Base-by-base conservation (phyloP, 2,329 filamentous ascomycete genomes). In the Cercospora janseana region DNA sequence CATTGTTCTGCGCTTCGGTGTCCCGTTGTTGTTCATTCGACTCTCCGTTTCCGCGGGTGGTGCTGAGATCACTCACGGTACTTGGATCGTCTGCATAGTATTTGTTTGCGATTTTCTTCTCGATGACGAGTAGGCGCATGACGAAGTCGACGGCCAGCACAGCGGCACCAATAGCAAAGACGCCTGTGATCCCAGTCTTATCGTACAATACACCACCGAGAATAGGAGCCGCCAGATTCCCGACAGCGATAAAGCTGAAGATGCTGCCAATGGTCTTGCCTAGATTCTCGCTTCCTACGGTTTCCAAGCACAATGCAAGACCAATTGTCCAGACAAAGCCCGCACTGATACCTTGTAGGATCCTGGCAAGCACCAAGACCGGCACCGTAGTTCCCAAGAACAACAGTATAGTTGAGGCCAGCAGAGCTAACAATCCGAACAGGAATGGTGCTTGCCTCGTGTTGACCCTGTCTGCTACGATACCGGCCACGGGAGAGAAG, bases 231-330 rank as follows among this genome's bases (percentile, higher is more conserved):
- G 78, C 67, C 4, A 85, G 66, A 32, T 76, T 75, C 0, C 81
- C 81, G 0, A 81, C 70, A 0, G 77, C 78, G 44, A 82, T 77
- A 54, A 84, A 77, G 52, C 77, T 78, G 63, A 81, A 82, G 6
- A 82, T 78, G 66, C 75, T 76, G 10, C 82, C 82, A 60, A 85
- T 78, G 1, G 78, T 78, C 62, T 81, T 82, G 2, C 81, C 82
- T 28, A 85, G 63, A 38, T 80, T 78, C 42, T 78, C 70, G 2
- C 69, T 72, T 0, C 75, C 72, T 5, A 84, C 80, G 0, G 80
- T 81, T 60, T 84, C 81, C 4, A 81, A 67, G 29, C 80, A 72
- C 52, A 85, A 70, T 1, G 81, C 78, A 8, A 83, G 66, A 0
- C 80, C 78, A 7, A 80, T 75, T 0, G 78, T 81, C 75, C 80